Conservation (phyloP, 2,329 filamentous ascomycete genomes). For the Calonectria multiphialidica region DNA sequence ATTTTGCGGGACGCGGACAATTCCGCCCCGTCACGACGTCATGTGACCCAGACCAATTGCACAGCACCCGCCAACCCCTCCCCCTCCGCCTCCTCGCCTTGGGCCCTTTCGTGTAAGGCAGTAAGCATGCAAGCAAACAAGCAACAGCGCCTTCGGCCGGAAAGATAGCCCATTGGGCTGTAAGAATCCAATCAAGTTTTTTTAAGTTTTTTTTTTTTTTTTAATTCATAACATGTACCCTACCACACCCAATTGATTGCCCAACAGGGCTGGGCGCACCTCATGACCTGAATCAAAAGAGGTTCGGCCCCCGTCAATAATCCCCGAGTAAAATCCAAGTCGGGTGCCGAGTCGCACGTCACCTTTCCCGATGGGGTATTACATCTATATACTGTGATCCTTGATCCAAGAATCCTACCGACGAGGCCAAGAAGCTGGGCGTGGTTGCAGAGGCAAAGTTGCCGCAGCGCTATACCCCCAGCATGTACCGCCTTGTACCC, state of each 20-base stretch:
- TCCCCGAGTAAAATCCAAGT: neutral
- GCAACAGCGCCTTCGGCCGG: neutral
- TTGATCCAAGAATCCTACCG: neutral
- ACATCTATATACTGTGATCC: neutral
- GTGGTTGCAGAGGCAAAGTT: neutral
- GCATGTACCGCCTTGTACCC: neutral
- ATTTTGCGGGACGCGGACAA: conserved; percentile 22
- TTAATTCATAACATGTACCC: neutral
- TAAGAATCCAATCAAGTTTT: neutral
- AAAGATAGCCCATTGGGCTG: neutral
- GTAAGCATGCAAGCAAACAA: neutral
- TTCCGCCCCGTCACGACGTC: conserved; percentile 28
- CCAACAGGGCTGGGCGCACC: neutral
- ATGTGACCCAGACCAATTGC: conserved; percentile 25
- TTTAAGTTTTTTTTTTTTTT: too few species aligned
- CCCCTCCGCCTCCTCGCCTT: too few species aligned
- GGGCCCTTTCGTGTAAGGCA: neutral
- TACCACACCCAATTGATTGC: neutral
- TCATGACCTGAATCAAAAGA: neutral
- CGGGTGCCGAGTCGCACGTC: neutral
- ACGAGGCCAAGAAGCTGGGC: neutral
- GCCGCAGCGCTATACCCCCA: neutral
- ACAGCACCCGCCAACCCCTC: too few species aligned
- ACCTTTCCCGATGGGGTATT: neutral
- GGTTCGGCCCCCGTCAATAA: neutral